phyloP scores from a whole-genome alignment of 208 protist species.

The Leptomonas seymouri region DNA sequence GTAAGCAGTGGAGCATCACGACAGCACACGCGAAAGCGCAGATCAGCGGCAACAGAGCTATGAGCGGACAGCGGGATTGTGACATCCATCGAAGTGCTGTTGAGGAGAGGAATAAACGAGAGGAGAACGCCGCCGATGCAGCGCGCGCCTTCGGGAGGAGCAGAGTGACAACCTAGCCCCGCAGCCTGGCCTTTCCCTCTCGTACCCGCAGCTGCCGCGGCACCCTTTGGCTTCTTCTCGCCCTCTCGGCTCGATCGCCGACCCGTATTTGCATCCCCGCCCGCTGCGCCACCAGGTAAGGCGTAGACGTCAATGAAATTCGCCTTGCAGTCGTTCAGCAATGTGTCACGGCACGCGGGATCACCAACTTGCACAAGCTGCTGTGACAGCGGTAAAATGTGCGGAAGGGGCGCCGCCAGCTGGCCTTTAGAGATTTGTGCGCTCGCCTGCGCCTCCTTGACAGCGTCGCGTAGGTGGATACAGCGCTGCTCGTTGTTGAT shows the following conservation, averaged over 20 bases:
- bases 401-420: conserved; percentile 17
- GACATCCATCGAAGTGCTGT: conserved; percentile 17
- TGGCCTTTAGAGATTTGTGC: background rate
- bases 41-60: background rate
- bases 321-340: conserved; percentile 21
- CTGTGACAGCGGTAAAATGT: conserved; percentile 17
- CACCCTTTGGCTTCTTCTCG: conserved; percentile 10
- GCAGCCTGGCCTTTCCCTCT: conserved; percentile 17
- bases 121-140: conserved; percentile 15
- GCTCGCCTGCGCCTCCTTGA: conserved; percentile 24
- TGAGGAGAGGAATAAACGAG: conserved; percentile 27
- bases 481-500: conserved; percentile 24
- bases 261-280: background rate
- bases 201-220: background rate
- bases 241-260: background rate
- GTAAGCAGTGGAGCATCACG: conserved; percentile 22
- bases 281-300: background rate
- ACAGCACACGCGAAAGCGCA: conserved; percentile 30
- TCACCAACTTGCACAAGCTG: conserved; percentile 14
- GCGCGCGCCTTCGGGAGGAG: conserved; percentile 20
- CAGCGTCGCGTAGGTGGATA: conserved; percentile 15
- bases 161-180: background rate
- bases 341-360: conserved; percentile 6
- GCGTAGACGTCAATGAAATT: conserved; percentile 32
- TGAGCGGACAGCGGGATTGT: conserved; percentile 4